Conservation (phyloP, 306 rosid species). For the Quercus mongolica region DNA sequence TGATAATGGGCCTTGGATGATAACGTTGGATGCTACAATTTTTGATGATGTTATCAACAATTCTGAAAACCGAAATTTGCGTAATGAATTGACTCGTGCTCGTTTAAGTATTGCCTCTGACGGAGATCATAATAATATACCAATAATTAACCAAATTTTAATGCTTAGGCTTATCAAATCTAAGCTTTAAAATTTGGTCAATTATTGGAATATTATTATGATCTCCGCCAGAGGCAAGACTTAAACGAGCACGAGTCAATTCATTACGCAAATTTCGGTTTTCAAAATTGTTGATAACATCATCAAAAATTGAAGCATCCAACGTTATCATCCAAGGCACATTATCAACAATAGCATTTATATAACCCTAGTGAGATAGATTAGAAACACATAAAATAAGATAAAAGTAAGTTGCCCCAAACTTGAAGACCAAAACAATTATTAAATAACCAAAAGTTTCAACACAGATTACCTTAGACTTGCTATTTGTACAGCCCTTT, state of each 20-base stretch:
- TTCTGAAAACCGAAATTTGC: conserved; percentile 69
- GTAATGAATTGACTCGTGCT: conserved; percentile 80
- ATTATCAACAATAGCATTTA: conserved; percentile 74
- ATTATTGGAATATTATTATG: conserved; percentile 76
- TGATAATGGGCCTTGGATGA: conserved; percentile 88
- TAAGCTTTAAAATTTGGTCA: conserved; percentile 81
- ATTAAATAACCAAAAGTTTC: conserved; percentile 15
- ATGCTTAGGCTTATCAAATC: conserved; percentile 89
- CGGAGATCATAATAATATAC: conserved; percentile 83
- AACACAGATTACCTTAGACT: conserved; percentile 59
- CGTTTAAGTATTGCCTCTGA: conserved; percentile 65
- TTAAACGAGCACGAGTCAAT: conserved; percentile 62
- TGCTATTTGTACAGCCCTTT: conserved; percentile 87
- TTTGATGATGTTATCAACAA: conserved; percentile 79
- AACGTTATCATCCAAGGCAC: conserved; percentile 93
- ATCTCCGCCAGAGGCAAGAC: conserved; percentile 82
- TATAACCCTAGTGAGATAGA: conserved; percentile 62
- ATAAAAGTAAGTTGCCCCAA: background rate
- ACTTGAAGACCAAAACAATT: background rate
- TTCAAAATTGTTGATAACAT: conserved; percentile 77
- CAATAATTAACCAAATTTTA: conserved; percentile 66
- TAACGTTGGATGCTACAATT: conserved; percentile 85
- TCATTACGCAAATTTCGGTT: conserved; percentile 80
- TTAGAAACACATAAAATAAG: conserved; percentile 14
- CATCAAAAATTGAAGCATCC: conserved; percentile 75